Percentiles rank a stretch among this genome's conserved stretches.
Evolutionary conservation across 305 asterid species (phyloP).

Genomic region (Fraxinus ornus): DNA sequence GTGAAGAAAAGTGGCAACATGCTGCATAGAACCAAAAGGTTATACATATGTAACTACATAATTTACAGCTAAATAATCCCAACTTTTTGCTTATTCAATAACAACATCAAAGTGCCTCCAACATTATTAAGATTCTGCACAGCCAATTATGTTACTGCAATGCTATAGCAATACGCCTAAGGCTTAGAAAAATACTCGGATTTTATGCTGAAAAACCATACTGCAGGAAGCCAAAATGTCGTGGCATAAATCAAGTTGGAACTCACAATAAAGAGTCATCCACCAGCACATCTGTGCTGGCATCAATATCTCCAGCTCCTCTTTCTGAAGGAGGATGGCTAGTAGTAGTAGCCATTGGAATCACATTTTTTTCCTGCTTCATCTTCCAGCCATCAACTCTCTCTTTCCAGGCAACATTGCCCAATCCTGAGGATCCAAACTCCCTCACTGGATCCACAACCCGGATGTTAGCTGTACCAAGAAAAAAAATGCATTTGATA

Average conservation of each 20-base stretch:
- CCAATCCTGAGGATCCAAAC: slow-evolving; percentile 86
- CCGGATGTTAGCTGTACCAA: slow-evolving; percentile 56
- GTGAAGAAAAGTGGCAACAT: slow-evolving; percentile 6
- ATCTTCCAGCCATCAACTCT: slow-evolving; percentile 99
- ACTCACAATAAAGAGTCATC: slow-evolving; percentile 91
- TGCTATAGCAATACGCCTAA: not conserved
- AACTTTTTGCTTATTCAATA: not conserved
- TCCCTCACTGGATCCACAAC: slow-evolving; percentile 93
- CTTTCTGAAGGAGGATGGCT: slow-evolving; percentile 96
- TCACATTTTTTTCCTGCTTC: slow-evolving; percentile 92
- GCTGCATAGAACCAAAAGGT: not conserved
- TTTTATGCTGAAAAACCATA: slow-evolving; percentile 12
- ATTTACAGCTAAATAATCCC: not conserved
- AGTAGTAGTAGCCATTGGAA: slow-evolving; percentile 68
- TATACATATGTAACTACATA: not conserved
- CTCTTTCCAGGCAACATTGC: slow-evolving; percentile 99
- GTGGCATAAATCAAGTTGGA: not conserved
- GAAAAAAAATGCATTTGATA: slow-evolving; percentile 20
- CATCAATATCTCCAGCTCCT: slow-evolving; percentile 88
- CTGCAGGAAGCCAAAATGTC: not conserved
- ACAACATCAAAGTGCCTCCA: not conserved
- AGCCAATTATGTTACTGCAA: slow-evolving; percentile 7
- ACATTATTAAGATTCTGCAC: slow-evolving; percentile 11
- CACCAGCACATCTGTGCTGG: slow-evolving; percentile 80
- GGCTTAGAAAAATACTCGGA: not conserved